Conservation (phyloP, 2,329 filamentous ascomycete genomes). For the Trichoderma sp. region DNA sequence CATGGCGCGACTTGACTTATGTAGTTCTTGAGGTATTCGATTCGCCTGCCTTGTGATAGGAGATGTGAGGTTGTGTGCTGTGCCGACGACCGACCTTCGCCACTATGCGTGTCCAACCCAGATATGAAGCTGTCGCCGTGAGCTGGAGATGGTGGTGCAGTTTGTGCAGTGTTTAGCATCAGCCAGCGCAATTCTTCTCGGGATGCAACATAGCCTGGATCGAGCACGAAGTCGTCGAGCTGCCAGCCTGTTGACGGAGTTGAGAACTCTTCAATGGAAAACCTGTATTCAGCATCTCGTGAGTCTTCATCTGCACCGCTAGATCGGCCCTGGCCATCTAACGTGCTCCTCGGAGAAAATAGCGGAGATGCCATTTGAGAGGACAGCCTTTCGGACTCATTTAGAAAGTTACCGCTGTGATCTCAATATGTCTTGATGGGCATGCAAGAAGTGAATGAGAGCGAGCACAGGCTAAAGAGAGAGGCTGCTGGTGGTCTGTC, state of each 20-base stretch:
- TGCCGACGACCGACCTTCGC: background rate
- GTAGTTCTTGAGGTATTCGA: slow-evolving; percentile 8
- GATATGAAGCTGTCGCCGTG: background rate
- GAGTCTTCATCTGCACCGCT: background rate
- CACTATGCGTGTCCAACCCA: background rate
- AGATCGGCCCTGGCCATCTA: background rate
- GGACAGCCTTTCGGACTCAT: background rate
- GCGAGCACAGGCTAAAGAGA: background rate
- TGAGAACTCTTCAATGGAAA: slow-evolving; percentile 2
- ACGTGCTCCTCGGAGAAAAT: background rate
- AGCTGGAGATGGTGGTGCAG: background rate
- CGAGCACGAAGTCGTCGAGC: slow-evolving; percentile 8
- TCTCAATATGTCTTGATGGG: background rate
- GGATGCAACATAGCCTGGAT: slow-evolving; percentile 7
- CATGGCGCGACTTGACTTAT: slow-evolving; percentile 7
- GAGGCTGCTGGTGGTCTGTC: too few species aligned
- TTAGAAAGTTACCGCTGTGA: background rate
- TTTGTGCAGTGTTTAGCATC: slow-evolving; percentile 10
- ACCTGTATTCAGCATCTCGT: background rate
- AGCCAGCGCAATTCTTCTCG: slow-evolving; percentile 5
- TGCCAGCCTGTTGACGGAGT: slow-evolving; percentile 14
- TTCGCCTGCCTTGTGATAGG: background rate
- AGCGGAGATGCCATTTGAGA: background rate
- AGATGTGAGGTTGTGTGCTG: background rate
- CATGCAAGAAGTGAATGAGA: background rate